phyloP scores from a whole-genome alignment of 805 yeast species.

The Suhomyces pyralidae region DNA sequence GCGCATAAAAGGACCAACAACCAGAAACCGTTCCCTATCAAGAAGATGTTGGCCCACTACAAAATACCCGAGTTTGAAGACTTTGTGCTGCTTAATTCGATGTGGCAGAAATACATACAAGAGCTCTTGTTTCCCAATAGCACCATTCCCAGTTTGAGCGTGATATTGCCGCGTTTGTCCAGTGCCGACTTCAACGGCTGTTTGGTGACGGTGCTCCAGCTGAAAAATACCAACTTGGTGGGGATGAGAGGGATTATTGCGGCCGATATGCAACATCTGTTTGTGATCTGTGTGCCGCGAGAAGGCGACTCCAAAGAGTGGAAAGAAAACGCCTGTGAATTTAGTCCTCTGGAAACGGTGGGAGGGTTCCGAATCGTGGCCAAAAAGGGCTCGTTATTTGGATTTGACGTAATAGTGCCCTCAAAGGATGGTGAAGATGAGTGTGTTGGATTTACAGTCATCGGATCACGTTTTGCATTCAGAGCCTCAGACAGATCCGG shows the following conservation, averaged over 20 bases:
- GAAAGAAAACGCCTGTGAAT: slow-evolving; percentile 22
- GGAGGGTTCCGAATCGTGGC: slow-evolving; percentile 69
- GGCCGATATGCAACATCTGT: slow-evolving; percentile 78
- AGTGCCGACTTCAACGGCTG: slow-evolving; percentile 84
- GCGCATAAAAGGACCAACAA: slow-evolving; percentile 20
- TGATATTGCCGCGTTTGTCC: slow-evolving; percentile 55
- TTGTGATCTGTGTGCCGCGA: slow-evolving; percentile 57
- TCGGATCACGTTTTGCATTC: slow-evolving; percentile 77
- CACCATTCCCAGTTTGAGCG: slow-evolving; percentile 22
- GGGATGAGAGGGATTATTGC: slow-evolving; percentile 74
- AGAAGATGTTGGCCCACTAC: slow-evolving; percentile 21
- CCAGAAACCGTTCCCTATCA: slow-evolving; percentile 25
- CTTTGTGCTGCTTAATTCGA: slow-evolving; percentile 51
- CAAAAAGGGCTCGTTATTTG: slow-evolving; percentile 66
- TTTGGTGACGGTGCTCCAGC: slow-evolving; percentile 52
- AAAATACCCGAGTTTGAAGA: slow-evolving; percentile 44
- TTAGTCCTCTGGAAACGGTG: slow-evolving; percentile 30
- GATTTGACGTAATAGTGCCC: slow-evolving; percentile 37
- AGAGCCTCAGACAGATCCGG: slow-evolving; percentile 79
- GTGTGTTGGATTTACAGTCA: slow-evolving; percentile 55
- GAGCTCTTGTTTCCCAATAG: slow-evolving; percentile 47
- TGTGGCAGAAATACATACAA: slow-evolving; percentile 72
- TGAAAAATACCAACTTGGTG: slow-evolving; percentile 53
- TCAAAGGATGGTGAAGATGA: slow-evolving; percentile 21
- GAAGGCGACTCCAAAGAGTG: slow-evolving; percentile 30